A percentile compares a stretch with the other conserved stretches of the same genome.
phyloP scores from a whole-genome alignment of 2,329 filamentous ascomycete species.

The Chaetomium globosum region DNA sequence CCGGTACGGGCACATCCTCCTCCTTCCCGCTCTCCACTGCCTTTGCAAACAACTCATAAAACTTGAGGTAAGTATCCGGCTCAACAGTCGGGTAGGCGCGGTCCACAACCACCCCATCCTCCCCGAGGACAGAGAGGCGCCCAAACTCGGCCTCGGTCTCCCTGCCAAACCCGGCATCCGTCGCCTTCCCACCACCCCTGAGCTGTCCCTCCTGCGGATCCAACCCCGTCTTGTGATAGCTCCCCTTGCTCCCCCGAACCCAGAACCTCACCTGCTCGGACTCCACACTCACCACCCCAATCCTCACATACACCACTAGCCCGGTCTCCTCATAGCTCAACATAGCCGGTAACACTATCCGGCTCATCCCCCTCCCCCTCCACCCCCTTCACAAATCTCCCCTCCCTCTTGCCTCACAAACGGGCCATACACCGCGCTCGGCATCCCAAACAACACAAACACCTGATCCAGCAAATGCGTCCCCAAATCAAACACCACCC shows the following conservation, averaged over 20 bases:
- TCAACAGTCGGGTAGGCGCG: constrained; percentile 60
- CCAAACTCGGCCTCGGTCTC: constrained; percentile 64
- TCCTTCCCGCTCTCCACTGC: constrained; percentile 53
- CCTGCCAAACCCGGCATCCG: constrained; percentile 64
- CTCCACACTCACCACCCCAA: constrained; percentile 69
- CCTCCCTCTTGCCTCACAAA: constrained; percentile 68
- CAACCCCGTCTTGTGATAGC: constrained; percentile 70
- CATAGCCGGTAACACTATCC: constrained; percentile 64
- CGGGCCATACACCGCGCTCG: constrained; percentile 66
- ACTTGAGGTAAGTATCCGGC: constrained; percentile 68
- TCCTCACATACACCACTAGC: constrained; percentile 69
- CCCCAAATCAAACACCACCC: constrained; percentile 73
- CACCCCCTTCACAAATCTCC: constrained; percentile 39
- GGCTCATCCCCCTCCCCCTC: constrained; percentile 51
- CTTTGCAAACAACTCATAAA: constrained; percentile 61
- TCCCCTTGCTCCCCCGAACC: constrained; percentile 73
- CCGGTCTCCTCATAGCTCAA: constrained; percentile 65
- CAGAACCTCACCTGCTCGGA: constrained; percentile 72
- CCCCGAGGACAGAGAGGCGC: constrained; percentile 58
- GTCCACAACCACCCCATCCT: constrained; percentile 54
- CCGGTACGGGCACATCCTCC: constrained; percentile 56
- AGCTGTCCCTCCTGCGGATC: constrained; percentile 78
- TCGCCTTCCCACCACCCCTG: constrained; percentile 62
- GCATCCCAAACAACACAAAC: constrained; percentile 70
- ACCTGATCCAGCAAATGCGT: constrained; percentile 77